Conservation (phyloP, 768 basidiomycete species). For the Auricularia cornea region DNA sequence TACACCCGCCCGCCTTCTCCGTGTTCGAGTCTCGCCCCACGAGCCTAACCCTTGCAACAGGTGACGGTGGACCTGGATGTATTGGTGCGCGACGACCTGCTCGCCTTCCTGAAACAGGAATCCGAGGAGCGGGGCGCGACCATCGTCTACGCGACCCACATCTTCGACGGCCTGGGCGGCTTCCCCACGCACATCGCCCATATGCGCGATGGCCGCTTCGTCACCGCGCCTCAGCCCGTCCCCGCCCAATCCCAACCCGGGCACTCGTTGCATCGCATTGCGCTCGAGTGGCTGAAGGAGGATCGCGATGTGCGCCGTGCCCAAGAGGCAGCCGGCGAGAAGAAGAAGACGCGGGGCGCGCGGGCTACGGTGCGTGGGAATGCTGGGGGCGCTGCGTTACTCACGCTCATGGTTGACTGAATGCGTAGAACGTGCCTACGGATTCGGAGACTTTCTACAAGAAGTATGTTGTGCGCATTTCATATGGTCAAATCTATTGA, state of each 20-base stretch:
- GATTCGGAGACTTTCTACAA: constrained; percentile 82
- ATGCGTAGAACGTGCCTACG: constrained; percentile 46
- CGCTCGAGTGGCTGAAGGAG: constrained; percentile 79
- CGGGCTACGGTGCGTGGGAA: constrained; percentile 38
- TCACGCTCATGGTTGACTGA: constrained; percentile 4
- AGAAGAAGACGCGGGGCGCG: constrained; percentile 50
- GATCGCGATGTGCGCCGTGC: constrained; percentile 61
- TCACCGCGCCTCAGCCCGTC: constrained; percentile 40
- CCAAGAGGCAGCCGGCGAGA: constrained; percentile 46
- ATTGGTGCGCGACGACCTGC: constrained; percentile 84
- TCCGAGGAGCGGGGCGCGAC: constrained; percentile 74
- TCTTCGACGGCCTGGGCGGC: constrained; percentile 84
- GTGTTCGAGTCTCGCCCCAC: too few relatives aligned
- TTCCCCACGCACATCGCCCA: constrained; percentile 94
- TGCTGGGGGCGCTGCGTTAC: constrained; percentile 3
- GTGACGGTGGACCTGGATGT: constrained; percentile 97
- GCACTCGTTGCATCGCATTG: constrained; percentile 55
- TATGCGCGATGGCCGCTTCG: constrained; percentile 75
- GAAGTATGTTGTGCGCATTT: constrained; percentile 44
- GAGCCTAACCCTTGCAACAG: constrained; percentile 31
- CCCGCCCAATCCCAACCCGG: constrained; percentile 18
- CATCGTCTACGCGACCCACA: constrained; percentile 93
- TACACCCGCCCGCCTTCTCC: background rate
- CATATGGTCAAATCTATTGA: constrained; percentile 2
- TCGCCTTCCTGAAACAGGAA: constrained; percentile 79